Evolutionary conservation across 1,284 basidiomycete species (phyloP), one percentile per base, ranked within the genome.

Genomic region (Ceratobasidium sp.): DNA sequence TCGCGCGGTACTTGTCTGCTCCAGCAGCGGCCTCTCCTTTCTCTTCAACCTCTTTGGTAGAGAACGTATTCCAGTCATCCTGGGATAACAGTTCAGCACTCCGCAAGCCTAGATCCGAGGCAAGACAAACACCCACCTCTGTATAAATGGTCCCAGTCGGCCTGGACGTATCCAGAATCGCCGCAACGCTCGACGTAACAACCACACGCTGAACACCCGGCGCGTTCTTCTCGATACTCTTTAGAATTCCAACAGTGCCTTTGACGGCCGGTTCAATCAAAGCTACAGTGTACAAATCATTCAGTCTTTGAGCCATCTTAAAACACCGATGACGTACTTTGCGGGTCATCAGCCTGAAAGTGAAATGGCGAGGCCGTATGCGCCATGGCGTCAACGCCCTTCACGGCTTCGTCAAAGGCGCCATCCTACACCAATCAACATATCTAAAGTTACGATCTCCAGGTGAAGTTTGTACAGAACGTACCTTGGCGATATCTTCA

Each of bases 191-290:
- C 16, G 80, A 79, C 18, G 80, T 81, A 35, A 79, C 71, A 23
- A 81, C 79, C 30, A 81, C 70, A 16, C 80, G 70, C 44, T 79
- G 78, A 44, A 80, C 80, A 30, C 52, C 73, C 0, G 77, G 71
- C n/a, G 65, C 82, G 65, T 81, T 78, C 62, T 82, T 81, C 33
- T 80, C 65, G 16, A 81, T 79, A 35, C 82, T 82, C 46, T 82
- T 65, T 12, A 85, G 80, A 23, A 84, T 78, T 35, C 79, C 79
- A 30, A 81, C 77, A 0, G 83, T 84, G 20, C 84, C 84, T 27
- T 78, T 75, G 62, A 84, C 80, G 23, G 84, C 83, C 20, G 83
- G 83, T 16, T 79, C 77, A 65, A 84, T 80, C 3, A 83, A 33
- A 41, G 81, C 82, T 79, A 65, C 54, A 30, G 33, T 23, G 4